Conservation (phyloP, 139 green algal genomes). For the Chlorella sp. region DNA sequence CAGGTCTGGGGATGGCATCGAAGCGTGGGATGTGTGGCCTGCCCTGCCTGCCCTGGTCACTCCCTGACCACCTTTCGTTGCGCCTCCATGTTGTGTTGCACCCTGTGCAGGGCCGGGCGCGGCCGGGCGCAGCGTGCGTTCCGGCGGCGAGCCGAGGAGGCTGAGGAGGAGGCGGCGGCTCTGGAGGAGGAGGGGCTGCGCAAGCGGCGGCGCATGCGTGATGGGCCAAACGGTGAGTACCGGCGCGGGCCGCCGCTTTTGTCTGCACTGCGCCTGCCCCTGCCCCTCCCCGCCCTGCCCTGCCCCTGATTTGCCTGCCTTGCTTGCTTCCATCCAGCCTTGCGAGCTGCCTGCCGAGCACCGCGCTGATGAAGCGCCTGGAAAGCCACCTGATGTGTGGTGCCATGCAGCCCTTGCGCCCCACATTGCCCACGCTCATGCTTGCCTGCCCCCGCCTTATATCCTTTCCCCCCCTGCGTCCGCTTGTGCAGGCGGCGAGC, state of each 20-base stretch:
- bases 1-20: not conserved
- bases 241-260: no score
- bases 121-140: constrained; percentile 23
- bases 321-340: no score
- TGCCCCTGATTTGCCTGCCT: not conserved
- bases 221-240: not conserved
- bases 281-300: not conserved
- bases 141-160: constrained; percentile 31
- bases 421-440: not conserved
- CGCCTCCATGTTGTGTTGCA: not conserved
- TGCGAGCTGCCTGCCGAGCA: no score
- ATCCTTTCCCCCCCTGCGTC: not conserved
- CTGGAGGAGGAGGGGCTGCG: constrained; percentile 29
- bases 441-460: not conserved
- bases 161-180: constrained; percentile 32
- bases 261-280: no score
- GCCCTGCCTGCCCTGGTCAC: no score
- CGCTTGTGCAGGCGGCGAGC: not conserved
- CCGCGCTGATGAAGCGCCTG: no score
- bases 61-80: not conserved
- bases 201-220: constrained; percentile 35
- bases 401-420: not conserved
- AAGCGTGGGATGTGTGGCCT: not conserved
- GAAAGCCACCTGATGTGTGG: no score
- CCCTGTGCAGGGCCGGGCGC: constrained; percentile 2